phyloP scores from a whole-genome alignment of 139 green algal genomes.

The Closterium sp. region DNA sequence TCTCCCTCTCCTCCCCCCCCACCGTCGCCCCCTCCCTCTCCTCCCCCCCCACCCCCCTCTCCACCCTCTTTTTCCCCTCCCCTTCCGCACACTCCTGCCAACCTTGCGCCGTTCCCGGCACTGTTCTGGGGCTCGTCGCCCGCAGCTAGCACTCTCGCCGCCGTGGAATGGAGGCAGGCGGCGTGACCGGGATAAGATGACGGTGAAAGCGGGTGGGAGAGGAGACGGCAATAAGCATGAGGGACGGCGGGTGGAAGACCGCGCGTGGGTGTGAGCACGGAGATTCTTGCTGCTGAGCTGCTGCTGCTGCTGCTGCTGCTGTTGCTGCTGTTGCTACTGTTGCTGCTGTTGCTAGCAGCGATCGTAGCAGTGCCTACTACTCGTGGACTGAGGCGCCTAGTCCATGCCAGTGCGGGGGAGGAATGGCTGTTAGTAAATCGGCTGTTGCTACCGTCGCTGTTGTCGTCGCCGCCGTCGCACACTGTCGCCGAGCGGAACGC shows the following conservation, averaged over 20 bases:
- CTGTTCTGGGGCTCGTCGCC: no score
- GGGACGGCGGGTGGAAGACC: neutral
- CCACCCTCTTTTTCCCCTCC: neutral
- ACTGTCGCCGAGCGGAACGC: neutral
- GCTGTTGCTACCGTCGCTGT: neutral
- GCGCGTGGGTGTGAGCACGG: neutral
- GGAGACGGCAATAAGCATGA: neutral
- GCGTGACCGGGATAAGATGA: neutral
- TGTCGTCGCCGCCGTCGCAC: neutral
- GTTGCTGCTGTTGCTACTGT: neutral
- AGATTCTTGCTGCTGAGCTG: neutral
- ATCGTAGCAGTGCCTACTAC: neutral
- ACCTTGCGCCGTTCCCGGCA: neutral
- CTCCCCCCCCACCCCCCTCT: neutral
- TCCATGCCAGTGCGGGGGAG: neutral
- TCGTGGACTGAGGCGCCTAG: neutral
- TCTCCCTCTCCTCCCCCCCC: neutral
- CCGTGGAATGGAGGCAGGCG: neutral
- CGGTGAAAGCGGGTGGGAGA: neutral
- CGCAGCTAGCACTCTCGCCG: neutral
- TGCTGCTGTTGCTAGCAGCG: neutral
- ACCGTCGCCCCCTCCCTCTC: neutral
- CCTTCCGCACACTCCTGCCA: neutral
- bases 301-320: neutral
- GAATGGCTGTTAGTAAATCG: neutral